Conservation (phyloP, 345 rosid species). For the Ceriops zippeliana region DNA sequence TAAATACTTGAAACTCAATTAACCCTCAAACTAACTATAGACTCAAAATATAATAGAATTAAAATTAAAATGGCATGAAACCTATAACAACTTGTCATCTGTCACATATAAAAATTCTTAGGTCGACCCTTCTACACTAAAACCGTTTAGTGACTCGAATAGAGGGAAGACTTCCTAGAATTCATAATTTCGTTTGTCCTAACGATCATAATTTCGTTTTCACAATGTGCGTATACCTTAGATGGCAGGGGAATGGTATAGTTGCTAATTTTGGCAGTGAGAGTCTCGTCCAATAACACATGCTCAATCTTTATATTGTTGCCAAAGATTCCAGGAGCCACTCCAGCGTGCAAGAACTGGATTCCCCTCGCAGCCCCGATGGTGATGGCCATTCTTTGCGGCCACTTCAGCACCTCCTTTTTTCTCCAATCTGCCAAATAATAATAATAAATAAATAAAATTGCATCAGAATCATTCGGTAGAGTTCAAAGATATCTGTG, state of each 20-base stretch:
- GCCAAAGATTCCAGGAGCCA: conserved; percentile 74
- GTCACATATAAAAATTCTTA: too few species aligned
- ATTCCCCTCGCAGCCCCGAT: conserved; percentile 84
- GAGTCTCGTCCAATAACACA: conserved; percentile 70
- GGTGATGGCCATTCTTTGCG: conserved; percentile 77
- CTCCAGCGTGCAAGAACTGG: conserved; percentile 89
- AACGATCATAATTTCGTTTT: neutral
- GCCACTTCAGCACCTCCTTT: conserved; percentile 83
- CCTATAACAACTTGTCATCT: too few species aligned
- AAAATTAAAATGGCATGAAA: too few species aligned
- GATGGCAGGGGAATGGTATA: conserved; percentile 72
- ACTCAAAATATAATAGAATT: too few species aligned
- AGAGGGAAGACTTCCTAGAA: too few species aligned
- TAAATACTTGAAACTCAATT: too few species aligned
- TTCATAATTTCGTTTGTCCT: neutral
- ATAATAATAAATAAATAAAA: neutral
- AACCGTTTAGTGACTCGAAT: too few species aligned
- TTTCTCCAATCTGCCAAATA: conserved; percentile 59
- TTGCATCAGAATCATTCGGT: neutral
- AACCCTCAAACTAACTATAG: too few species aligned
- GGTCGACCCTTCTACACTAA: too few species aligned
- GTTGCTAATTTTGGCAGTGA: conserved; percentile 61
- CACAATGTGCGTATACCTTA: conserved; percentile 36
- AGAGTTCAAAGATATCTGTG: neutral
- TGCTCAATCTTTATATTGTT: conserved; percentile 68